Evolutionary conservation across 2,329 filamentous ascomycete species (phyloP), one percentile per base, ranked within the genome.

Genomic region (Ilyonectria robusta): DNA sequence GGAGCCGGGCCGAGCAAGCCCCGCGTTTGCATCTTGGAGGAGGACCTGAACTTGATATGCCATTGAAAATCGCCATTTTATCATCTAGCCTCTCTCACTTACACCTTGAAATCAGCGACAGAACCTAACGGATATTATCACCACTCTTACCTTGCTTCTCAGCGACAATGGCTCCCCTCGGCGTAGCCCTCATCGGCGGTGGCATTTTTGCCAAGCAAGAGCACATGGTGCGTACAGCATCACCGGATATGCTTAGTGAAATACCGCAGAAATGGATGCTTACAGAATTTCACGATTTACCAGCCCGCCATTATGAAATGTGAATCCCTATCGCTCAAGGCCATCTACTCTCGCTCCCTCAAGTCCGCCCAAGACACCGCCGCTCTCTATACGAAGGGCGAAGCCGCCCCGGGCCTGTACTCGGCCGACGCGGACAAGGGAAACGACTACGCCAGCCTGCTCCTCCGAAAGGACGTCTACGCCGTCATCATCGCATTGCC

Each of bases 311-410:
- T 93, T 59, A 81, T 87, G 70, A 84, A 86, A 31, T 84, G 81
- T 60, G 76, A 83, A 9, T 61, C 75, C 42, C 80, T 92, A 11
- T 78, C 80, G 13, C 84, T 93, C 70, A 91, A 89, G 79, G 89
- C 90, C 23, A 83, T 92, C 70, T 93, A 91, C 80, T 92, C 90
- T 4, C 88, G 91, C 59, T 88, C 88, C 11, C 83, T 88, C 57
- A 79, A 82, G 19, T 89, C 89, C 1, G 90, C 89, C n/a, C 75
- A 86, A 69, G 78, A 76, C 15, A 80, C 85, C 4, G 80, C 81
- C 17, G 77, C 79, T 2, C 81, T 84, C 21, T 78, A 83, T 21
- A 76, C 76, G 70, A 74, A 78, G 33, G 46, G 74, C 66, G 61
- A 62, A 62, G 57, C 72, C 3, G 47, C 65, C 6, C 77, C 82